Percentiles rank a stretch among this genome's conserved stretches.
phyloP scores from a whole-genome alignment of 129 eudicot genomes.

The Dittrichia graveolens region DNA sequence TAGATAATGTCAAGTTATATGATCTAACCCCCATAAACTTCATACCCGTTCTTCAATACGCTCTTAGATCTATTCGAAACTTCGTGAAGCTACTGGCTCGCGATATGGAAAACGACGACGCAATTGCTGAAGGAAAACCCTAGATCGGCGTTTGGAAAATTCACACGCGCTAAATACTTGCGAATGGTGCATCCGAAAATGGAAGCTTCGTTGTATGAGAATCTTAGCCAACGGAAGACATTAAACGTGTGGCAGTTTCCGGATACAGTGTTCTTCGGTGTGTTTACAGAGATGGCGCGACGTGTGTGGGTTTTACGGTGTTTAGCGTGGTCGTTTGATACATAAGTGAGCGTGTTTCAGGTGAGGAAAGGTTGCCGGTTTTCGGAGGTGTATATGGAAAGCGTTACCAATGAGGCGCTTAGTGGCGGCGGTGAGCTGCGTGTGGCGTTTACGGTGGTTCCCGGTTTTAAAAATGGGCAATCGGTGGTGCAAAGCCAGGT shows the following conservation, averaged over 20 bases:
- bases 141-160: constrained; percentile 58
- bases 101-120: constrained; percentile 52
- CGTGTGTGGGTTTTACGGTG: constrained; percentile 87
- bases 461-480: constrained; percentile 87
- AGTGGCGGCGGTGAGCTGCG: constrained; percentile 40
- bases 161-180: constrained; percentile 65
- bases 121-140: constrained; percentile 50
- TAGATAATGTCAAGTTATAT: constrained; percentile 39
- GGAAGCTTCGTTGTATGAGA: constrained; percentile 91
- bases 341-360: constrained; percentile 62
- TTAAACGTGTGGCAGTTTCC: constrained; percentile 73
- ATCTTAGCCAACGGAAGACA: constrained; percentile 74
- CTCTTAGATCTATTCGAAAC: constrained; percentile 53
- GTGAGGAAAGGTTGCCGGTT: constrained; percentile 56
- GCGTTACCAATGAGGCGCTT: constrained; percentile 59
- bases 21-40: constrained; percentile 49
- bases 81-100: constrained; percentile 63
- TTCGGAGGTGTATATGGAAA: constrained; percentile 93
- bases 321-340: constrained; percentile 55
- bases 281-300: constrained; percentile 82
- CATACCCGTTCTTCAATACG: constrained; percentile 47
- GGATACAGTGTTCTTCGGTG: constrained; percentile 62
- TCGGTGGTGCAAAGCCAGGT: constrained; percentile 93
- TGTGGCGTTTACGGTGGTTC: constrained; percentile 94
- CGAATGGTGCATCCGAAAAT: constrained; percentile 88